Evolutionary conservation across 2,329 filamentous ascomycete genomes (phyloP).

Genomic region (Fusarium chlamydosporum): DNA sequence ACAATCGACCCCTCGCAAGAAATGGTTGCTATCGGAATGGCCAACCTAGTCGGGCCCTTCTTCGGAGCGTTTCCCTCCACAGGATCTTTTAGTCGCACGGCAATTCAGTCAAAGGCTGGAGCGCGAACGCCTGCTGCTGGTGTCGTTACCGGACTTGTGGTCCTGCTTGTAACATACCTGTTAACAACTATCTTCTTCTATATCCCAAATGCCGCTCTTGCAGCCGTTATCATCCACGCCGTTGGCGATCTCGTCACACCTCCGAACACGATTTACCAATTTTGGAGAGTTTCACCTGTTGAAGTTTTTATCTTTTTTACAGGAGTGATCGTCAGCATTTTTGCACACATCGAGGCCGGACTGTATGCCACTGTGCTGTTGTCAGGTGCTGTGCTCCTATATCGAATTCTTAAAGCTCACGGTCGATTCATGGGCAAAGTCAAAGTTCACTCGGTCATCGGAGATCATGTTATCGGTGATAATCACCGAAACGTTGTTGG

Average conservation of each 20-base stretch:
- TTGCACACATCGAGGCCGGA: constrained; percentile 89
- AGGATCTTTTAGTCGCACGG: constrained; percentile 95
- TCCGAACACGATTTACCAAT: constrained; percentile 92
- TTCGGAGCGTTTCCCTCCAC: constrained; percentile 93
- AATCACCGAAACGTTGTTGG: constrained; percentile 63
- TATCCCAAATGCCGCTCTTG: constrained; percentile 84
- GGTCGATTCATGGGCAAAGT: constrained; percentile 82
- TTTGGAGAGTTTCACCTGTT: constrained; percentile 92
- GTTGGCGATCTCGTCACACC: constrained; percentile 93
- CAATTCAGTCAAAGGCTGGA: constrained; percentile 97
- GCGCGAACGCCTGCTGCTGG: constrained; percentile 92
- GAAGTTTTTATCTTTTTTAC: constrained; percentile 95
- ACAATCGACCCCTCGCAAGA: constrained; percentile 96
- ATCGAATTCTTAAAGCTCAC: constrained; percentile 84
- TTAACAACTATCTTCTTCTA: constrained; percentile 93
- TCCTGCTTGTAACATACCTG: constrained; percentile 91
- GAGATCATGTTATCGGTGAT: constrained; percentile 79
- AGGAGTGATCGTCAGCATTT: constrained; percentile 91
- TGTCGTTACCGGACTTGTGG: constrained; percentile 86
- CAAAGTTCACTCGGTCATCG: constrained; percentile 82
- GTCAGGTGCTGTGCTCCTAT: constrained; percentile 83
- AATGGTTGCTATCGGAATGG: constrained; percentile 92
- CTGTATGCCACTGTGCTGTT: constrained; percentile 88
- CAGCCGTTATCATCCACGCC: constrained; percentile 95
- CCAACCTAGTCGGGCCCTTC: constrained; percentile 91